These are phyloP conservation scores for Gleditsia sinensis DNA, from an alignment of 306 rosid genomes.

Conservation along the genomic window DNA sequence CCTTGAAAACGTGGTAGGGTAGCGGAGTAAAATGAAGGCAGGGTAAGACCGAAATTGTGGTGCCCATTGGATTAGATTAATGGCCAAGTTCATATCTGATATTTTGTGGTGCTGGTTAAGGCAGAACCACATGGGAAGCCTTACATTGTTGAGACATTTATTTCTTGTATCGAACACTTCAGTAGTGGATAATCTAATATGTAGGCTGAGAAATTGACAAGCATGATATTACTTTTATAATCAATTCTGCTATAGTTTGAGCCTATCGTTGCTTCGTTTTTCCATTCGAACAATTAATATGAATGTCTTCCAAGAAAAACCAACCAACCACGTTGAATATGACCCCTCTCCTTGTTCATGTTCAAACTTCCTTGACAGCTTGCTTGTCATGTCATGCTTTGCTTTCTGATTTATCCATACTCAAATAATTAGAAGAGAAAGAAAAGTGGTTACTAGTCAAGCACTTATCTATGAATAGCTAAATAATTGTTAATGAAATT, in stretches of 20 bases:
- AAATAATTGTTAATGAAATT: constrained; percentile 3
- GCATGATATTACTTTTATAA: constrained; percentile 14
- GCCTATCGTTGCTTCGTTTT: constrained; percentile 27
- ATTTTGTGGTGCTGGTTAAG: constrained; percentile 49
- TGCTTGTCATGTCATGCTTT: constrained; percentile 26
- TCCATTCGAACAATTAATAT: constrained; percentile 31
- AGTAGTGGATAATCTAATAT: constrained; percentile 20
- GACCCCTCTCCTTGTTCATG: constrained; percentile 39
- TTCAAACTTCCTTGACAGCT: constrained; percentile 42
- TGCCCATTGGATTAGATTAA: constrained; percentile 37
- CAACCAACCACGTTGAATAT: constrained; percentile 50
- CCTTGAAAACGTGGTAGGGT: constrained; percentile 39
- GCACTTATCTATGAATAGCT: neutral
- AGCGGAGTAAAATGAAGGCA: constrained; percentile 29
- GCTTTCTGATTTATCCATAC: neutral
- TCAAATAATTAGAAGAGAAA: constrained; percentile 19
- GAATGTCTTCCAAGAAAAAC: constrained; percentile 29
- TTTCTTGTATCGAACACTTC: constrained; percentile 32
- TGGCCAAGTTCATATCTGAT: constrained; percentile 37
- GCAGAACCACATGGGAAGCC: constrained; percentile 57
- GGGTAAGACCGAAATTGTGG: constrained; percentile 40
- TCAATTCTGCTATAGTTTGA: constrained; percentile 27
- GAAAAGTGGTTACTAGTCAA: neutral
- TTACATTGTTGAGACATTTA: constrained; percentile 30
- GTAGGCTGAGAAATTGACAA: constrained; percentile 41